A percentile compares a stretch with the other conserved stretches of the same genome.
These are phyloP conservation scores for Scheffersomyces coipomensis DNA, from an alignment of 805 yeast species.

Conservation along the genomic window DNA sequence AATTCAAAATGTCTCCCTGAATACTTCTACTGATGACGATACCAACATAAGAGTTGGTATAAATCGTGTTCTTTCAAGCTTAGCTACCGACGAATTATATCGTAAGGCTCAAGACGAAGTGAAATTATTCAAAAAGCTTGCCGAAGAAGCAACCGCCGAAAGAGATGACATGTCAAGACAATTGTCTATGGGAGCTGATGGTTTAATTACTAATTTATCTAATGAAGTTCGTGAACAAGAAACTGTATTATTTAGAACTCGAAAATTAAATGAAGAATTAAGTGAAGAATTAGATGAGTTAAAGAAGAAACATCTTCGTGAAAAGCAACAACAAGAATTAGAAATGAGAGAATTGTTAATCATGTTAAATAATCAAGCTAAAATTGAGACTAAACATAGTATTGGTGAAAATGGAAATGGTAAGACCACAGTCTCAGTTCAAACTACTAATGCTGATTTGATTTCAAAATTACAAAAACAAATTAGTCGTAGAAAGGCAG, in stretches of 20 bases:
- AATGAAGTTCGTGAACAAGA: conserved; percentile 65
- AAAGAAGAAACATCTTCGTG: conserved; percentile 56
- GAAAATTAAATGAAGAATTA: conserved; percentile 61
- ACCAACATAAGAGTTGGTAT: conserved; percentile 68
- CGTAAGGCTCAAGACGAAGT: conserved; percentile 61
- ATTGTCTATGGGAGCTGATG: conserved; percentile 74
- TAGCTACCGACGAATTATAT: conserved; percentile 86
- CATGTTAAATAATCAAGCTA: conserved; percentile 49
- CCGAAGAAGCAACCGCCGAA: conserved; percentile 59
- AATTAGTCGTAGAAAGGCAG: conserved; percentile 47
- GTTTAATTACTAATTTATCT: conserved; percentile 58
- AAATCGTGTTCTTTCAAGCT: conserved; percentile 64
- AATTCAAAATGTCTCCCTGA: conserved; percentile 58
- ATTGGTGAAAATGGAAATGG: conserved; percentile 17
- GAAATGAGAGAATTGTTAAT: conserved; percentile 75
- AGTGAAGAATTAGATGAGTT: conserved; percentile 61
- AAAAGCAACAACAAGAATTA: conserved; percentile 72
- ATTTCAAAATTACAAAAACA: conserved; percentile 43
- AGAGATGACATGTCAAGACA: conserved; percentile 63
- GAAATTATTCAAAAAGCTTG: conserved; percentile 47
- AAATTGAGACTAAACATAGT: conserved; percentile 29
- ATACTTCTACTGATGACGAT: conserved; percentile 47
- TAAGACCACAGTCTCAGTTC: conserved; percentile 35
- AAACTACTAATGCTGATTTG: conserved; percentile 33
- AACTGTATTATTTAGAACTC: conserved; percentile 53